phyloP scores from a whole-genome alignment of 768 basidiomycete species.

The Asterophora parasitica region DNA sequence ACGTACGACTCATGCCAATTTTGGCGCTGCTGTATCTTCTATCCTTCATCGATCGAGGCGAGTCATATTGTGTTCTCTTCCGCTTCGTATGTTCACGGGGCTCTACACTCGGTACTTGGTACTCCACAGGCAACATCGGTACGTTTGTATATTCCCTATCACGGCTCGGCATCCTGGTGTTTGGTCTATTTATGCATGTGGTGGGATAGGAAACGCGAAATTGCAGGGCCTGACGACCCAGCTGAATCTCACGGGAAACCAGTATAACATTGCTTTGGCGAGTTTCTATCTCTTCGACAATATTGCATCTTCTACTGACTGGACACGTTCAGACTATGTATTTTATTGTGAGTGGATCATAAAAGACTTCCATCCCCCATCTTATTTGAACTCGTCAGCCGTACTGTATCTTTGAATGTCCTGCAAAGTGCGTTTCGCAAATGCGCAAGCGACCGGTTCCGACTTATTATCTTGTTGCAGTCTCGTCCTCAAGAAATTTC shows the following conservation, averaged over 20 bases:
- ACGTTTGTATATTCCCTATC: constrained; percentile 5
- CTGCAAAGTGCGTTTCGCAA: constrained; percentile 49
- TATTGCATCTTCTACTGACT: background rate
- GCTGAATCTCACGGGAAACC: constrained; percentile 50
- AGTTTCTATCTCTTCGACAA: constrained; percentile 21
- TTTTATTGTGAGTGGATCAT: constrained; percentile 48
- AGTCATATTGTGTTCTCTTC: constrained; percentile 8
- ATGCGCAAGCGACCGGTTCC: background rate
- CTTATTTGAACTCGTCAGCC: constrained; percentile 29
- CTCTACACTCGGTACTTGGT: background rate
- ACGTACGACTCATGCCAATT: constrained; percentile 53
- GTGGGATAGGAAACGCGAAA: constrained; percentile 52
- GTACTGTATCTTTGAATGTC: constrained; percentile 63
- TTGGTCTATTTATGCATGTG: background rate
- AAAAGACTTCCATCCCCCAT: background rate
- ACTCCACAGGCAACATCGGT: constrained; percentile 52
- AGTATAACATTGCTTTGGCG: constrained; percentile 63
- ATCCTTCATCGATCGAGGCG: constrained; percentile 61
- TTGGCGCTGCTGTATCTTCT: constrained; percentile 57
- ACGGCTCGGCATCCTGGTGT: background rate
- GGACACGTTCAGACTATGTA: constrained; percentile 51
- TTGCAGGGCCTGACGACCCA: constrained; percentile 57
- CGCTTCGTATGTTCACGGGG: background rate
- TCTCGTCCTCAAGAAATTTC: constrained; percentile 55
- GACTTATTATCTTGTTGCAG: constrained; percentile 21